Base-by-base conservation (phyloP, 106 monocot species). In the Platanthera guangdongensis region DNA sequence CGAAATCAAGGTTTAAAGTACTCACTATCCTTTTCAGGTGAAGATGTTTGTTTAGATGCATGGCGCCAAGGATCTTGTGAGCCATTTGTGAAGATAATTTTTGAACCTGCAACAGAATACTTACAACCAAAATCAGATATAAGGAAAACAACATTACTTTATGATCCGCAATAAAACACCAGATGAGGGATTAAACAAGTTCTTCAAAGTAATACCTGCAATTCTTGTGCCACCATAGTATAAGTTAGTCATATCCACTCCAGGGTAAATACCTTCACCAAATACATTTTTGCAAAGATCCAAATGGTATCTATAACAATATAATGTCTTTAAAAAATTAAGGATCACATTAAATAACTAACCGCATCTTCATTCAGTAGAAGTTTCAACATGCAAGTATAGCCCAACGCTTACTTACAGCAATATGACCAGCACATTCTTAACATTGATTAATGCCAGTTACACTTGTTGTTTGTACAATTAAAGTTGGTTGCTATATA, bases 61-160 rank as follows among this genome's bases (percentile, higher is more conserved):
- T 91, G 96, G 55, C 96, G 96, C 96, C 96, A 97, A 68, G 96
- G 96, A 79, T 97, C 96, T 79, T 97, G 96, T 70, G 93, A 97
- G 47, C 96, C 96, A 86, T 97, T 93, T 55, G 96, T 88, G 74
- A 97, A 97, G 53, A 97, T 70, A 78, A 97, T 97, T 63, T 77
- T 91, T 16, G 91, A 81, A 82, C 93, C 96, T 97, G 77, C 77
- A 88, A 47, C 47, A 14, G 30, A 71, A 47, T 47, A 8, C 14
- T 47, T 48, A 48, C 47, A 6, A 47, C 21, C 19, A 4, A 18
- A 72, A 47, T 70, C 70, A 70, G 47, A 16, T 47, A 48, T n/a
- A 6, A 5, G 70, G 2, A 39, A 70, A 48, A 70, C 25, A 70
- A 70, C 46, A 12, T 14, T 14, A 55, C 55, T 4, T 55, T 55